Evolutionary conservation across 306 rosid genomes (phyloP).

Genomic region (Pyrus betulifolia): DNA sequence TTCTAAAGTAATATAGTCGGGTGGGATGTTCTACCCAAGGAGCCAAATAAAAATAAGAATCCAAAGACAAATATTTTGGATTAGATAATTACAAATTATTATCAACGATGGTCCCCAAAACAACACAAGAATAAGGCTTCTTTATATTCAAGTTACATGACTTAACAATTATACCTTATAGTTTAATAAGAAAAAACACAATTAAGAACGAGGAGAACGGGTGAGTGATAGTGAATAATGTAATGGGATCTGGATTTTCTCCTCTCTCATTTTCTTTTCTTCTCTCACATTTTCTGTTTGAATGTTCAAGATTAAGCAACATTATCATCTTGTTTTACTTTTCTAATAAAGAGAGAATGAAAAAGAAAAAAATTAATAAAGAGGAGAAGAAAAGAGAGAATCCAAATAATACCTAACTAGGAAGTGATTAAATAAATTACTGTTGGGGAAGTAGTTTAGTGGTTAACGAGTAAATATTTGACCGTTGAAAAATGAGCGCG

Average conservation of each 20-base stretch:
- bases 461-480: background rate
- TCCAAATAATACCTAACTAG: background rate
- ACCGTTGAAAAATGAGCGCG: background rate
- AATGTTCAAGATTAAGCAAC: too few species aligned
- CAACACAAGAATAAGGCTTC: background rate
- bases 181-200: background rate
- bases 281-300: fast-evolving
- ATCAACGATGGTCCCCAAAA: background rate
- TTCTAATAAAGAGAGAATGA: too few species aligned
- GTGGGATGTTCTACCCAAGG: background rate
- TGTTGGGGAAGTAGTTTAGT: background rate
- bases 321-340: too few species aligned
- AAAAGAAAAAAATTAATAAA: too few species aligned
- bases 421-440: background rate
- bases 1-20: background rate
- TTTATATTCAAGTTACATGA: background rate
- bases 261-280: fast-evolving
- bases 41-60: background rate
- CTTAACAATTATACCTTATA: background rate
- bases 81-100: background rate
- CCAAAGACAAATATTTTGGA: background rate
- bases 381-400: too few species aligned
- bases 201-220: background rate
- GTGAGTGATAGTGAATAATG: background rate
- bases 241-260: too few species aligned